A percentile compares a stretch with the other conserved stretches of the same genome.
Evolutionary conservation across 257 asterid species (phyloP).

Genomic region (Knoxia roxburghii): DNA sequence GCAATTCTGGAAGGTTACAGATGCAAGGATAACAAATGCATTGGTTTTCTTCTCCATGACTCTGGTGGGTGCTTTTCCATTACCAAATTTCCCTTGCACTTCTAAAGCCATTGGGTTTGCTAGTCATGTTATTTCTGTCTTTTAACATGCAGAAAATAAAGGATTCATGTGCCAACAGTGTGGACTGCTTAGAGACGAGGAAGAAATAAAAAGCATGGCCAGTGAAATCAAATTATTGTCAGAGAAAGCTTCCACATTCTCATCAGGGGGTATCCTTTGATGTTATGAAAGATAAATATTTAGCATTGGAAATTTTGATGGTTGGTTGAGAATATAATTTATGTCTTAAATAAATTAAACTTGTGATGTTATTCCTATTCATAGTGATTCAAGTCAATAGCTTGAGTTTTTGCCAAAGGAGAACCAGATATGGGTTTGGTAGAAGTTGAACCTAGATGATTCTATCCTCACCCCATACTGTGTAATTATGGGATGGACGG

Average conservation of each 20-base stretch:
- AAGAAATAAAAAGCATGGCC: conserved; percentile 45
- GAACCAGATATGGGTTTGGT: neutral
- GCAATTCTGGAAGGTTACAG: conserved; percentile 86
- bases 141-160: conserved; percentile 45
- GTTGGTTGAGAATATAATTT: neutral
- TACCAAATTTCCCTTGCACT: neutral
- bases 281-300: conserved; percentile 5
- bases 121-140: conserved; percentile 14
- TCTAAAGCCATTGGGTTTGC: conserved; percentile 7
- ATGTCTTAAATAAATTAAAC: neutral
- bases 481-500: too few species aligned
- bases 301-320: neutral
- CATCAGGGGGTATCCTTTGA: conserved; percentile 67
- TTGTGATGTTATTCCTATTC: neutral
- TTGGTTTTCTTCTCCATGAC: conserved; percentile 66
- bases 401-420: neutral
- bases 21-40: conserved; percentile 58
- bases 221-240: conserved; percentile 46
- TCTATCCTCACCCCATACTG: too few species aligned
- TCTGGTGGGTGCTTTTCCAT: conserved; percentile 38
- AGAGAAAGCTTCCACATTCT: conserved; percentile 46
- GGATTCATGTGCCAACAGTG: conserved; percentile 81
- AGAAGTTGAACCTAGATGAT: neutral
- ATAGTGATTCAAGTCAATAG: neutral
- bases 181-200: conserved; percentile 74